Conservation (phyloP, 495 filamentous ascomycete species). For the Xylaria longipes region DNA sequence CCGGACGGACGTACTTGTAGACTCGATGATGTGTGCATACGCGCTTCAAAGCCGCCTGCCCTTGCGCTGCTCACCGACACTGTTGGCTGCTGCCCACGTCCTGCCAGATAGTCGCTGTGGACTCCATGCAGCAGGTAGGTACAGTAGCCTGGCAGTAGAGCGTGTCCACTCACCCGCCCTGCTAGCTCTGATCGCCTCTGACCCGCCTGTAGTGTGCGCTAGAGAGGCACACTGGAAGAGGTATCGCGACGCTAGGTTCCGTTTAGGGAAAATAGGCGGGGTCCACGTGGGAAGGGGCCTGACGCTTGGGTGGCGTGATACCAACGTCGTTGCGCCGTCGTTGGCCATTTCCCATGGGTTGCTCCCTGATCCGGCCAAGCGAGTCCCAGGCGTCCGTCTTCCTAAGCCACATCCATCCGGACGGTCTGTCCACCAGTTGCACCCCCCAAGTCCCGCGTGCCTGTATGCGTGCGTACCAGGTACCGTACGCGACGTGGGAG, state of each 20-base stretch:
- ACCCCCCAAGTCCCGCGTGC: not conserved
- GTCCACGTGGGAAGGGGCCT: constrained; percentile 27
- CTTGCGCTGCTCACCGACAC: constrained; percentile 22
- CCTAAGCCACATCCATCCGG: constrained; percentile 18
- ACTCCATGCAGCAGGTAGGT: not conserved
- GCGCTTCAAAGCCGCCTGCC: not conserved
- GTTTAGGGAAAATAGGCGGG: constrained; percentile 26
- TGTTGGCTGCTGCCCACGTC: not conserved
- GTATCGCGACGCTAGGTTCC: constrained; percentile 1
- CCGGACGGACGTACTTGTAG: not conserved
- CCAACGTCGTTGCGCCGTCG: constrained; percentile 16
- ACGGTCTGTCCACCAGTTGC: not conserved
- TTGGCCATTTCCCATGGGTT: not conserved
- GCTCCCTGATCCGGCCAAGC: constrained; percentile 22
- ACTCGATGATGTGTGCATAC: constrained; percentile 10
- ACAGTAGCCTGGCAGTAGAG: constrained; percentile 20
- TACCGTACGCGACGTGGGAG: not conserved
- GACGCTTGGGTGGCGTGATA: constrained; percentile 26
- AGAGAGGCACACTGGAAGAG: not conserved
- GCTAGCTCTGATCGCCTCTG: not conserved
- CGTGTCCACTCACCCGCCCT: not conserved
- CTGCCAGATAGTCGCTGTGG: constrained; percentile 13
- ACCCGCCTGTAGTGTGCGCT: not conserved
- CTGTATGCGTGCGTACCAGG: not conserved
- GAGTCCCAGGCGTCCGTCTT: constrained; percentile 15